Evolutionary conservation across 2,329 filamentous ascomycete genomes (phyloP).

Genomic region (Aspergillus aculeatinus): DNA sequence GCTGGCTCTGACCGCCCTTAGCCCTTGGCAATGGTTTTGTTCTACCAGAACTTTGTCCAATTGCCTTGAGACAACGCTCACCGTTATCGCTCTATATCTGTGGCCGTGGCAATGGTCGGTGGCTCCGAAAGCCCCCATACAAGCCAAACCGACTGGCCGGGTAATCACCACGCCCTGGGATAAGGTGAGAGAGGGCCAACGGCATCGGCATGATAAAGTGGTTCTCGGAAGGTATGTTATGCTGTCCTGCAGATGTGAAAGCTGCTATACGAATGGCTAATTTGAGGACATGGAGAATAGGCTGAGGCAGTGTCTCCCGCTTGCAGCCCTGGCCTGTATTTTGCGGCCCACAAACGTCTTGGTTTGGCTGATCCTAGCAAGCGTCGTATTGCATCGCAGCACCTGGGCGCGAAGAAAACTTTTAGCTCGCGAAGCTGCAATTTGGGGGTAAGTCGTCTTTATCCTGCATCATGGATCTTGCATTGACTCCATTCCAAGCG

Average conservation of each 20-base stretch:
- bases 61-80: conserved; percentile 86
- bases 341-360: conserved; percentile 86
- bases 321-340: conserved; percentile 79
- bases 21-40: conserved; percentile 96
- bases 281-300: conserved; percentile 34
- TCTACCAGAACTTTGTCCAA: conserved; percentile 93
- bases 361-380: conserved; percentile 72
- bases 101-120: conserved; percentile 81
- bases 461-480: conserved; percentile 11
- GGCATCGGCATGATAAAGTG: conserved; percentile 8
- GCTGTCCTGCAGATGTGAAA: neutral
- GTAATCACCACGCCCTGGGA: neutral
- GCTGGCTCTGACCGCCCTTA: conserved; percentile 70
- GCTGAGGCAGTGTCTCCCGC: conserved; percentile 63
- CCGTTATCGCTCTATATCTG: conserved; percentile 71
- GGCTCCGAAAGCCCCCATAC: conserved; percentile 22
- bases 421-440: conserved; percentile 61
- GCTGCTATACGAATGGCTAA: neutral
- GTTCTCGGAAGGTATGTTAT: conserved; percentile 28
- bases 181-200: neutral
- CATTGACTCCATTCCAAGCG: conserved; percentile 18
- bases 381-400: conserved; percentile 51
- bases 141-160: neutral
- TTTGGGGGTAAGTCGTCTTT: conserved; percentile 53
- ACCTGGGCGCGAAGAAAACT: conserved; percentile 47